Percentiles rank a stretch among this genome's conserved stretches.
These are phyloP conservation scores for Rhodotorula toruloides DNA, from an alignment of 768 basidiomycete genomes.

Conservation along the genomic window DNA sequence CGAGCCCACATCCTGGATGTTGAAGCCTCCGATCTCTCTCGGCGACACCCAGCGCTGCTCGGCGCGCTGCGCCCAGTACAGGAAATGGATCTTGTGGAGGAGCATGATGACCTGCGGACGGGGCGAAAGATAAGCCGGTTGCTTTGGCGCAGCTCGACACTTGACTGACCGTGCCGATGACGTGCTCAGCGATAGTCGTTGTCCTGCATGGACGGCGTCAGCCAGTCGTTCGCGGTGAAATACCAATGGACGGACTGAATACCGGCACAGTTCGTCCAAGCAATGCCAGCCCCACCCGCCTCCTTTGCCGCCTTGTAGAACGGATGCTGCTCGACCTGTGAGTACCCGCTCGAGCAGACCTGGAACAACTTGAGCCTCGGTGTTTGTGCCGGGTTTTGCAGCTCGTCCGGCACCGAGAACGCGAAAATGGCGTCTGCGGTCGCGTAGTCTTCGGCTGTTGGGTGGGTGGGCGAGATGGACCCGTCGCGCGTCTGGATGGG, in stretches of 20 bases:
- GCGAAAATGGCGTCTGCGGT: slow-evolving; percentile 9
- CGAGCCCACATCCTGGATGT: background rate
- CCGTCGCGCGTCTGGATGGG: slow-evolving; percentile 83
- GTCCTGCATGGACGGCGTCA: background rate
- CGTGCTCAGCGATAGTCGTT: slow-evolving; percentile 9
- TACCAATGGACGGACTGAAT: no score
- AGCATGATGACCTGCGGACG: background rate
- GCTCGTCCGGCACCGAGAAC: background rate
- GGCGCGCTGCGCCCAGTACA: background rate
- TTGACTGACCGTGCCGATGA: background rate
- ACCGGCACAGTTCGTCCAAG: background rate
- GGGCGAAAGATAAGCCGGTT: background rate
- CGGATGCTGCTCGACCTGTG: background rate
- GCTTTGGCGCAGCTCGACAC: no score
- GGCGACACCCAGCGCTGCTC: slow-evolving; percentile 3
- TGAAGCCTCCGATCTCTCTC: background rate
- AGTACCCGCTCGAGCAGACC: background rate
- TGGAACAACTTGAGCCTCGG: background rate
- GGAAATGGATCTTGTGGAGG: background rate
- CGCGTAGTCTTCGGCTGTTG: background rate
- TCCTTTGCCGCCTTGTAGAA: background rate
- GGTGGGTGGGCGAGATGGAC: slow-evolving; percentile 54
- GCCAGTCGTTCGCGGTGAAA: no score
- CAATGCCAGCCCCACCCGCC: background rate
- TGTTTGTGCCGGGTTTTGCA: background rate